These are phyloP conservation scores for Exophiala sideris DNA, from an alignment of 2,329 filamentous ascomycete genomes.

Conservation along the genomic window DNA sequence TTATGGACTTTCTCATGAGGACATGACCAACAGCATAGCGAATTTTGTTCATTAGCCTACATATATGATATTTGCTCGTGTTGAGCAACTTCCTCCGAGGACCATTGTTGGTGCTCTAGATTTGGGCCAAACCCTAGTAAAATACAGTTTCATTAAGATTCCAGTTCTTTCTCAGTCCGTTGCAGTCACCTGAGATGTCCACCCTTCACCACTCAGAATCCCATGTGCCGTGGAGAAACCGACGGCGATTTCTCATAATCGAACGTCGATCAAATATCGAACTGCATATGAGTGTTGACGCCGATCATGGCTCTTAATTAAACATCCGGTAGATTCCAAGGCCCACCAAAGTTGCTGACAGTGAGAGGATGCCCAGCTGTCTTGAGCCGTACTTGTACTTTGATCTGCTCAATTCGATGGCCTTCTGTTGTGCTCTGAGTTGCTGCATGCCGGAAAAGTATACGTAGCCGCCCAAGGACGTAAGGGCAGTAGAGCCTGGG, in stretches of 20 bases:
- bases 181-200: too few species aligned
- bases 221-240: too few species aligned
- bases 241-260: too few species aligned
- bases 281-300: too few species aligned
- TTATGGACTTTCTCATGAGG: conserved; percentile 14
- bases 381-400: conserved; percentile 71
- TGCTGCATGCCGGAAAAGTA: conserved; percentile 72
- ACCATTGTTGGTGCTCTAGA: not conserved
- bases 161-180: too few species aligned
- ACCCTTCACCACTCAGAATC: too few species aligned
- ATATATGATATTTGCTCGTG: conserved; percentile 9
- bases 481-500: conserved; percentile 69
- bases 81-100: not conserved
- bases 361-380: conserved; percentile 62
- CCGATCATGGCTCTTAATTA: conserved; percentile 41
- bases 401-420: conserved; percentile 65
- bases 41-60: conserved; percentile 16
- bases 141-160: not conserved
- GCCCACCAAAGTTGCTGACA: conserved; percentile 65
- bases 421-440: conserved; percentile 59
- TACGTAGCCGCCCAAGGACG: conserved; percentile 72
- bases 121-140: not conserved
- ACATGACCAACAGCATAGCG: conserved; percentile 24
- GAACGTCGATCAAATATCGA: too few species aligned
- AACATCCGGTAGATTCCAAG: conserved; percentile 68